phyloP scores from a whole-genome alignment of 345 rosid genomes.

The Toxicodendron radicans region DNA sequence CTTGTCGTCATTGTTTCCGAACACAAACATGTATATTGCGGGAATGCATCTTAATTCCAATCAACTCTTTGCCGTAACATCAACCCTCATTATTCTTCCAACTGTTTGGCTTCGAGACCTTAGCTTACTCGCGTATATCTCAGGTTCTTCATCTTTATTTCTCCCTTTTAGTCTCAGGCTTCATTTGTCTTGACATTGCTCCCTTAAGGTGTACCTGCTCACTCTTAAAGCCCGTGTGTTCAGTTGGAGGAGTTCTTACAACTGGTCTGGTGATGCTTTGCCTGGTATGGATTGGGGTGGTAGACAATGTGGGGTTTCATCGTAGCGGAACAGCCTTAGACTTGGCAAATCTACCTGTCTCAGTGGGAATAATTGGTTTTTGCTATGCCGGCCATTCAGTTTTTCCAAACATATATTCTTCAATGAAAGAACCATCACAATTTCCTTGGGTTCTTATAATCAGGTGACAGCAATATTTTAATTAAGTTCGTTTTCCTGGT shows the following conservation, averaged over 20 bases:
- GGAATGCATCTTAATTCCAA: constrained; percentile 48
- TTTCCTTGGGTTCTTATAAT: constrained; percentile 54
- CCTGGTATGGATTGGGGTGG: constrained; percentile 74
- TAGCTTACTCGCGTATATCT: constrained; percentile 69
- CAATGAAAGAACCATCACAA: constrained; percentile 70
- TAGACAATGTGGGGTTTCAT: constrained; percentile 68
- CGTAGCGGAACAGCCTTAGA: constrained; percentile 50
- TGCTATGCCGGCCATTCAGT: constrained; percentile 77
- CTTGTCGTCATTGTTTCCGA: constrained; percentile 65
- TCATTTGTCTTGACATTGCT: background rate
- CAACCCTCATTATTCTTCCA: constrained; percentile 72
- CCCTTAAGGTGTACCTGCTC: constrained; percentile 1
- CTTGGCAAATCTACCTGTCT: constrained; percentile 52
- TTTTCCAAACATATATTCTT: constrained; percentile 74
- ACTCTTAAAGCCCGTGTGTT: constrained; percentile 11
- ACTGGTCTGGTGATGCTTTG: constrained; percentile 60
- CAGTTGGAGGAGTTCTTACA: constrained; percentile 86
- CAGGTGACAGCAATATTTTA: constrained; percentile 43
- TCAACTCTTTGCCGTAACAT: constrained; percentile 47
- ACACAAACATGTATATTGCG: constrained; percentile 38
- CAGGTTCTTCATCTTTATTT: constrained; percentile 44
- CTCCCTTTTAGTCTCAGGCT: background rate
- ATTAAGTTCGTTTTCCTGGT: background rate
- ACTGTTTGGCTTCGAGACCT: constrained; percentile 87
- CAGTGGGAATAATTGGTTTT: constrained; percentile 76